Evolutionary conservation across 495 filamentous ascomycete genomes (phyloP), one percentile per base, ranked within the genome.

Genomic region (Xylaria telfairii): DNA sequence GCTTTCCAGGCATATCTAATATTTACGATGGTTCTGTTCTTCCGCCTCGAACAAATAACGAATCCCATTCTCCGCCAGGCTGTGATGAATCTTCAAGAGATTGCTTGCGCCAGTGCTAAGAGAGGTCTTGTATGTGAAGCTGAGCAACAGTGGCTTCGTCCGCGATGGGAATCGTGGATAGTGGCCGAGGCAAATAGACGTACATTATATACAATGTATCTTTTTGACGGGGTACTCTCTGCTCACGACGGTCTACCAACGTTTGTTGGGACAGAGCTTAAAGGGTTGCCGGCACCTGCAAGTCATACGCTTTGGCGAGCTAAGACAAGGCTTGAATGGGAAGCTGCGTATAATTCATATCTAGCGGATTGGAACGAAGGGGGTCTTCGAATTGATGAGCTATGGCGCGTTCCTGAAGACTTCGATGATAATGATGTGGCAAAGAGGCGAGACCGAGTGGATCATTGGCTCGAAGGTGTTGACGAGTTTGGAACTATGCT

Each of bases 401-500:
- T 86, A 19, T 86, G 84, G 84, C 81, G 82, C 8, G 68, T 74
- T 39, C 76, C 78, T 13, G 47, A 69, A n/a, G 77, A 74, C 24
- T 54, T 82, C 10, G 70, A 73, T 39, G 79, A 81, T 15, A 21
- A 54, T 19, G 71, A 57, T 3, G 53, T 82, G 66, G 60, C 61
- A 13, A 67, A 70, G 64, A 78, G 81, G 69, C 76, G 76, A 0
- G 72, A 62, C 1, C 73, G 82, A 71, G 81, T 83, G 1, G 81
- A 86, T 66, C 77, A 65, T 7, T 85, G 84, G 83, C 69, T 86
- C 12, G 80, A 83, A 65, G 73, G 77, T 34, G 60, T 85, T 19
- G 83, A 86, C 70, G 82, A 84, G 71, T 86, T 78, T 75, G 84
- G 83, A 28, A 84, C 78, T 0, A 84, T 85, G 83, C 73, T 86